These are phyloP conservation scores for Dothistroma pini DNA, from an alignment of 2,329 filamentous ascomycete genomes.

Conservation along the genomic window DNA sequence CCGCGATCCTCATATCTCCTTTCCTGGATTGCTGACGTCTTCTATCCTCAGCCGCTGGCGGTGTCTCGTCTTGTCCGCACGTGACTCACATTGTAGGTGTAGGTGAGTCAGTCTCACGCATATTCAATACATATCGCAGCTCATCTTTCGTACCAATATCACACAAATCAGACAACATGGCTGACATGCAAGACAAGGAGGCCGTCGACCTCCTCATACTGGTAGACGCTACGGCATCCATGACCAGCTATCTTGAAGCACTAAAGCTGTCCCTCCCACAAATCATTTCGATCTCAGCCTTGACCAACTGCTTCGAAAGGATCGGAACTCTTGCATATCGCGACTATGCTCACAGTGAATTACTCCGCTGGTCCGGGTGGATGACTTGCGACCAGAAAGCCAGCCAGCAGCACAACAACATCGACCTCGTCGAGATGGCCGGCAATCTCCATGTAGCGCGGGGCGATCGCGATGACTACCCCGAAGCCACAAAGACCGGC, in stretches of 20 bases:
- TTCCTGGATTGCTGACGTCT: not conserved
- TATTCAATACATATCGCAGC: not conserved
- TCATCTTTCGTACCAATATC: not conserved
- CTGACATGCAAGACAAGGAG: not conserved
- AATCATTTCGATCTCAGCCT: conserved; percentile 15
- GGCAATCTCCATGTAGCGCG: conserved; percentile 2
- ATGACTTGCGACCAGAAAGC: not conserved
- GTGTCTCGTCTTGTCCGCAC: not conserved
- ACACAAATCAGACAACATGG: not conserved
- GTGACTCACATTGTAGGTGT: not conserved
- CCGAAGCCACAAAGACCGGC: conserved; percentile 18
- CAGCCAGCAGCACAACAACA: not conserved
- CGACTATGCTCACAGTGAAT: conserved; percentile 8
- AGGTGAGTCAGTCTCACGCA: not conserved
- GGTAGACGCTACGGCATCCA: conserved; percentile 18
- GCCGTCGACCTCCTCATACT: conserved; percentile 14
- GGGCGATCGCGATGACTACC: conserved; percentile 3
- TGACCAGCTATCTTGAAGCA: conserved; percentile 9
- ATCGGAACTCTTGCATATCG: conserved; percentile 15
- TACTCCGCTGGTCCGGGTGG: conserved; percentile 17
- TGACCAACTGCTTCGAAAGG: conserved; percentile 15
- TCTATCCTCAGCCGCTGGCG: not conserved
- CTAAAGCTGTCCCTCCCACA: conserved; percentile 16
- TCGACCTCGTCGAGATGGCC: conserved; percentile 7
- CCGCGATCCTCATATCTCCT: no score